These are phyloP conservation scores for Taiwanofungus camphoratus DNA, from an alignment of 1,284 basidiomycete genomes.

Conservation along the genomic window DNA sequence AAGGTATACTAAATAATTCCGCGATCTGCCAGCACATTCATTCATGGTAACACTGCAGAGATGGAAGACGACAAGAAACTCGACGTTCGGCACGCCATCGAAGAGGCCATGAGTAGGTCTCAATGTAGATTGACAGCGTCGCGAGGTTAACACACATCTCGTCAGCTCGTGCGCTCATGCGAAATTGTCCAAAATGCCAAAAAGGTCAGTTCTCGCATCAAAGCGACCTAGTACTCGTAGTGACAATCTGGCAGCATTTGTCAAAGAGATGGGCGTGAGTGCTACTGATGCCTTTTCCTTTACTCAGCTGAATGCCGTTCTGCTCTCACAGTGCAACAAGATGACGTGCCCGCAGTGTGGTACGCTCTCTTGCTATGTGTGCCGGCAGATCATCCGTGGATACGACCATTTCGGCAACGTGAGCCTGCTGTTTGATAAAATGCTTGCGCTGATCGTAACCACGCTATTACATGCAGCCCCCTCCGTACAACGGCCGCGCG, in stretches of 20 bases:
- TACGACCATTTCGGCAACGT: constrained; percentile 77
- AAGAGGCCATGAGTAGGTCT: constrained; percentile 82
- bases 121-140: not conserved
- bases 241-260: constrained; percentile 58
- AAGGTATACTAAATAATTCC: constrained; percentile 42
- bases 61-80: constrained; percentile 66
- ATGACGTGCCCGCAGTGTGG: constrained; percentile 69
- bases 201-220: constrained; percentile 44
- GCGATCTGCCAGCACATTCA: not conserved
- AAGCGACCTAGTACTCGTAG: not conserved
- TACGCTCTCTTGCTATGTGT: constrained; percentile 75
- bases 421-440: constrained; percentile 14
- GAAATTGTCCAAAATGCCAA: constrained; percentile 77
- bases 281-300: not conserved
- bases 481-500: constrained; percentile 15
- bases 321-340: constrained; percentile 72
- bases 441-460: constrained; percentile 1
- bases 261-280: constrained; percentile 68
- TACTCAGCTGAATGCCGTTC: not conserved
- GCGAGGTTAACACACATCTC: constrained; percentile 3
- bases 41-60: constrained; percentile 36
- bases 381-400: constrained; percentile 61
- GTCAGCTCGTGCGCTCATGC: constrained; percentile 72
- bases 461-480: constrained; percentile 11
- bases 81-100: constrained; percentile 69